phyloP scores from a whole-genome alignment of 768 basidiomycete genomes.

The Leccinellum rugosiceps region DNA sequence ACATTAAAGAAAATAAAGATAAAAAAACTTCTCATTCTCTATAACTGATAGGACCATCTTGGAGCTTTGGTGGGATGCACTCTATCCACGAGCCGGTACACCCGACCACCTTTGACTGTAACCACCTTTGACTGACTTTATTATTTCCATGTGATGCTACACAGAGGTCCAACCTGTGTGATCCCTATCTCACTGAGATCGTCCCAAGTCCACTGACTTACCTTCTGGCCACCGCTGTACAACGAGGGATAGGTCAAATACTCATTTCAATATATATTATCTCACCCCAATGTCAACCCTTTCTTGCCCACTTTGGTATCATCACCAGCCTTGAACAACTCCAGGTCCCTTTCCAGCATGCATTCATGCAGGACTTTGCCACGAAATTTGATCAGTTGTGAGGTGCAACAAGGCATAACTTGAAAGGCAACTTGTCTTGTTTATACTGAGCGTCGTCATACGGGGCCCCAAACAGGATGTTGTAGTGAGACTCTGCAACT shows the following conservation, averaged over 20 bases:
- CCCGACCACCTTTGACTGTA: too few relatives aligned
- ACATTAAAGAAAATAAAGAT: too few relatives aligned
- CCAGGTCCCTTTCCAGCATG: neutral
- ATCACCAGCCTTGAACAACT: neutral
- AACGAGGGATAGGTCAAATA: neutral
- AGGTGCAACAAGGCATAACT: neutral
- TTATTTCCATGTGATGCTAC: too few relatives aligned
- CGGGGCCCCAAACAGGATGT: neutral
- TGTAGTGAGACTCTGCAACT: neutral
- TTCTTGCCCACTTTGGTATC: neutral
- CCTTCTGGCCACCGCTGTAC: slow-evolving; percentile 1
- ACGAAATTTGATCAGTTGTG: neutral
- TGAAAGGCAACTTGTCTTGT: neutral
- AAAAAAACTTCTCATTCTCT: too few relatives aligned
- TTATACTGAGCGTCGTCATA: neutral
- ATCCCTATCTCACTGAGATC: too few relatives aligned
- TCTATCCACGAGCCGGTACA: too few relatives aligned
- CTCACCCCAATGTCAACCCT: slow-evolving; percentile 1
- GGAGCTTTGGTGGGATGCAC: too few relatives aligned
- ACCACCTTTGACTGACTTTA: too few relatives aligned
- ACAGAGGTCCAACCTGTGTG: too few relatives aligned
- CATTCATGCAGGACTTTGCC: neutral
- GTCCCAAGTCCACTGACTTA: neutral
- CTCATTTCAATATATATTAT: neutral
- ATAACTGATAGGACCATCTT: too few relatives aligned